These are phyloP conservation scores for Quercus wislizeni DNA, from an alignment of 306 rosid genomes.

Conservation along the genomic window DNA sequence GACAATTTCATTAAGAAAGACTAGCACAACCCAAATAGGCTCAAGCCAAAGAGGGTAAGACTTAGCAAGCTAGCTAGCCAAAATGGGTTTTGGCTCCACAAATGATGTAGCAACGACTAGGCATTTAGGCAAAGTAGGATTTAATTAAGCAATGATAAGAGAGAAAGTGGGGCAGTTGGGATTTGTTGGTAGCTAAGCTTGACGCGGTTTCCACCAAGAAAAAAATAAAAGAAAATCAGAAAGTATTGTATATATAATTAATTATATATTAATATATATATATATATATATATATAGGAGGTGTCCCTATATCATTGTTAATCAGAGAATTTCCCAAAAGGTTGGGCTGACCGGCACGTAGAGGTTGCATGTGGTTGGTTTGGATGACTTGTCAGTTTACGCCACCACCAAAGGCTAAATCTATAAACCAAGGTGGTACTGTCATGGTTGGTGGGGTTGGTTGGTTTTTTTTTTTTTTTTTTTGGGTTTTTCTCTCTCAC, in stretches of 20 bases:
- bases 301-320: neutral
- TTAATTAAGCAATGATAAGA: neutral
- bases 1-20: neutral
- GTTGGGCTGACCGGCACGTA: conserved; percentile 31
- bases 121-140: neutral
- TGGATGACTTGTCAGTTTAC: neutral
- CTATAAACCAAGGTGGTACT: neutral
- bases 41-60: too few species aligned
- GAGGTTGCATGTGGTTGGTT: conserved; percentile 24
- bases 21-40: neutral
- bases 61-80: too few species aligned
- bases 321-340: conserved; percentile 6
- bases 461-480: neutral
- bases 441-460: neutral
- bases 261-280: too few species aligned
- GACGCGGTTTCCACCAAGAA: neutral
- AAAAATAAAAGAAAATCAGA: neutral
- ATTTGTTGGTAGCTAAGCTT: neutral
- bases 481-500: neutral
- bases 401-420: too few species aligned
- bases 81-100: neutral
- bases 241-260: neutral
- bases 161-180: conserved; percentile 13
- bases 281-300: too few species aligned
- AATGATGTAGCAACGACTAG: neutral